Conservation (phyloP, 768 basidiomycete genomes). For the Trametes villosa region DNA sequence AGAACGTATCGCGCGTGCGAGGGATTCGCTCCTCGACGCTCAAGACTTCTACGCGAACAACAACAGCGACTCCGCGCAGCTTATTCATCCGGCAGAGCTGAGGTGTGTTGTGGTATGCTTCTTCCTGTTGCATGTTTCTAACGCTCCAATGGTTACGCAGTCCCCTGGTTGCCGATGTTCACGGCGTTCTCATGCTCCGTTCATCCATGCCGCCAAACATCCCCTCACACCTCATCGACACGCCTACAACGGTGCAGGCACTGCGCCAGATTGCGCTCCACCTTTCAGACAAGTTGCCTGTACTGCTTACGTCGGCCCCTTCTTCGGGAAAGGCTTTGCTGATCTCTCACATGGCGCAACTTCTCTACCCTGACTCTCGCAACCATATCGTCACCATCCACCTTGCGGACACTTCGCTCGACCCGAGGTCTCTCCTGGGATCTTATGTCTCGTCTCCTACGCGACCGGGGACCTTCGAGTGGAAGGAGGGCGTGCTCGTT, state of each 20-base stretch:
- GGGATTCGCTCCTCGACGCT: constrained; percentile 46
- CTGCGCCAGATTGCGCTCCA: constrained; percentile 67
- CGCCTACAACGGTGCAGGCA: constrained; percentile 59
- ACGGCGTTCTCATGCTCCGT: constrained; percentile 70
- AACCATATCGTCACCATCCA: constrained; percentile 86
- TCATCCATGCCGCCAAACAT: constrained; percentile 37
- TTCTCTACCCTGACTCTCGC: constrained; percentile 59
- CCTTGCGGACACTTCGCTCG: constrained; percentile 93
- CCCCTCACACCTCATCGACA: constrained; percentile 54
- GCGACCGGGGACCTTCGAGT: constrained; percentile 88
- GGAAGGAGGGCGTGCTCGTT: constrained; percentile 93
- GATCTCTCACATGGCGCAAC: constrained; percentile 72
- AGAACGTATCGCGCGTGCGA: constrained; percentile 55
- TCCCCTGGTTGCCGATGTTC: constrained; percentile 59
- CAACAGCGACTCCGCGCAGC: constrained; percentile 37
- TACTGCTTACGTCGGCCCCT: constrained; percentile 81
- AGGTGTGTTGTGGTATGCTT: constrained; percentile 47
- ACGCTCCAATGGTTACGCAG: constrained; percentile 43
- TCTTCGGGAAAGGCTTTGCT: constrained; percentile 89
- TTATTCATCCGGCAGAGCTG: constrained; percentile 52
- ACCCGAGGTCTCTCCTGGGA: constrained; percentile 90
- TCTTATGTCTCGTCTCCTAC: constrained; percentile 89
- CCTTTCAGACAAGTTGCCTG: constrained; percentile 71
- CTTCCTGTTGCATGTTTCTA: constrained; percentile 1
- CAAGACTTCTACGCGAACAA: constrained; percentile 53